Base-by-base conservation (phyloP, 495 filamentous ascomycete genomes). In the Trichoderma erinaceum region DNA sequence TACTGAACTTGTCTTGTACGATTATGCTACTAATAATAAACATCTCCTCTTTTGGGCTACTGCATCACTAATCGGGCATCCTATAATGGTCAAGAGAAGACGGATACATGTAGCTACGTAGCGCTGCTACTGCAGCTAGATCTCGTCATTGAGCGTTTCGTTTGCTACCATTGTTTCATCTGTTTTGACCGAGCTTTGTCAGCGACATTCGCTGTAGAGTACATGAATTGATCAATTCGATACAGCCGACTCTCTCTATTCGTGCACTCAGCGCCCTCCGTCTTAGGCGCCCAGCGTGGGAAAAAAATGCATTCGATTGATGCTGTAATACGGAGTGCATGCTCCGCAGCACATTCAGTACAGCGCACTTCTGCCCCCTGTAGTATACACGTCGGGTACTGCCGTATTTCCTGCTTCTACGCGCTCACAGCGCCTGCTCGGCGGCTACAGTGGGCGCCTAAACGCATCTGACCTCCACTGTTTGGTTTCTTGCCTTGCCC, bases 391-490 rank as follows among this genome's bases (percentile, higher is more conserved):
- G n/a, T n/a, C n/a, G n/a, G n/a, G n/a, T n/a, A n/a, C n/a, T n/a
- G n/a, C 29, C 29, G 29, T 29, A 29, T 29, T 29, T 29, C 29
- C 48, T n/a, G 48, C 48, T n/a, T 52, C 2, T 52, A 52, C 18
- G 18, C 48, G 48, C 48, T 16, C 48, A 52, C 1, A 52, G 8
- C 18, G 18, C 48, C 48, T 23, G 15, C 50, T 25, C 50, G 25
- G 56, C 56, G 56, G 56, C 56, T 61, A n/a, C 56, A 61, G 11
- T 13, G n/a, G 56, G 56, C 56, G 56, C 56, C 56, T 61, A 52
- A 52, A 21, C 48, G 56, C 21, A 23, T 10, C 29, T 29, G 29
- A 25, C 25, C 27, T 21, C 2, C 29, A 29, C 18, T 21, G 48
- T 38, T 38, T 38, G 3, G 35, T 52, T 52, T 52, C 48, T 52